Base-by-base conservation (phyloP, 1,284 basidiomycete genomes). In the Rhizoctonia solani region DNA sequence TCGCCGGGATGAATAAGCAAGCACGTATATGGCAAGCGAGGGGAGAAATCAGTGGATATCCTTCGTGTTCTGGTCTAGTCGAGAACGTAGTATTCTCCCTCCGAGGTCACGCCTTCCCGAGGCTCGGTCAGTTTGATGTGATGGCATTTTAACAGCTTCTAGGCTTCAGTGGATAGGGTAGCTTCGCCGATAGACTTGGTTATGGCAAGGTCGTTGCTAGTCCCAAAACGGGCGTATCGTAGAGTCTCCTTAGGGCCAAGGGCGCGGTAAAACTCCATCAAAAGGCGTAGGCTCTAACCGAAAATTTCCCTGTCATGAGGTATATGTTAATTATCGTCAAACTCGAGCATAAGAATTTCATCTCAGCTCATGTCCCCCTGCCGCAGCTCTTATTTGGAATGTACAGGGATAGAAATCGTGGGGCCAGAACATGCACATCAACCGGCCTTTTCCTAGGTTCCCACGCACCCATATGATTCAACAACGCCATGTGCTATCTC, bases 1-100 rank as follows among this genome's bases (percentile, higher is more conserved):
- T 47, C 58, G 21, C 46, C 46, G n/a, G 46, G 29, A 50, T 61
- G 58, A 61, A n/a, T 61, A 61, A 61, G 58, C 58, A 11, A 1
- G 16, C n/a, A 6, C 46, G 1, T n/a, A 21, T 61, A 34, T 61
- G 32, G 58, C 29, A 61, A 27, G 30, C 16, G 25, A 39, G 4
- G 21, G 3, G 5, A 16, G 30, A 16, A 41, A 27, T 11, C 14
- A 13, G 16, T 19, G 44, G 46, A 37, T 61, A 39, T 19, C n/a
- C 21, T 14, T 13, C 42, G 56, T 25, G 21, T 46, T 61, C 58
- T 34, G 58, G 58, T 50, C 29, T 61, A 50, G 58, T 61, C 44
- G 30, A 49, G 44, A 13, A 59, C 49, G 46, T n/a, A 14, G 13
- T 49, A 30, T 25, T 3, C 39, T 41, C 16, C 37, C 37, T 39